Conservation (phyloP, 306 rosid species). For the Fragaria ananassa region DNA sequence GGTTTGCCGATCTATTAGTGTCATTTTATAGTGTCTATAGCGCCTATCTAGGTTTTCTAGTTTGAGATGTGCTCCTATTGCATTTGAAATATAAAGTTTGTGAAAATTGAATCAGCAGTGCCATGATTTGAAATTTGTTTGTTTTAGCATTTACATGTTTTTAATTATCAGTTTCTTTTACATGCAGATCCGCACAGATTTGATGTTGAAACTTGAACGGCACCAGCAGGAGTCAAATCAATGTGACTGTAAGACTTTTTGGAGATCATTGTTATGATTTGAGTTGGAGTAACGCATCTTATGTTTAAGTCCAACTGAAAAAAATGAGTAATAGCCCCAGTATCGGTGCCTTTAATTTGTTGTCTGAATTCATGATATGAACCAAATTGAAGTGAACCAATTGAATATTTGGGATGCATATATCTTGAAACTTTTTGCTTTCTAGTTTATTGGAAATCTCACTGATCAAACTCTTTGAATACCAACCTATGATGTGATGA, state of each 20-base stretch:
- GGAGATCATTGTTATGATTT: constrained; percentile 10
- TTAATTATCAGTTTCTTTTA: constrained; percentile 21
- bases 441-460: not conserved
- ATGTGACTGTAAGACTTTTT: constrained; percentile 25
- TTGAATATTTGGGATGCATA: not conserved
- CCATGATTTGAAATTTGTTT: not conserved
- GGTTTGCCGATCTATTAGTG: not conserved
- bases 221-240: not conserved
- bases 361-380: not conserved
- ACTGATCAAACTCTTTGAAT: not conserved
- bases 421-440: not conserved
- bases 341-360: not conserved
- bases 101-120: not conserved
- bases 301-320: not conserved
- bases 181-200: constrained; percentile 40
- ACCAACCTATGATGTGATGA: not conserved
- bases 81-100: not conserved
- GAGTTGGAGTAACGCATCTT: not conserved
- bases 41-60: not conserved
- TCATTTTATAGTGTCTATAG: not conserved
- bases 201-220: constrained; percentile 28
- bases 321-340: not conserved
- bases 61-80: not conserved
- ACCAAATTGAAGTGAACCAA: not conserved
- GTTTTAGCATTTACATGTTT: constrained; percentile 7